Evolutionary conservation across 345 rosid species (phyloP), one percentile per base, ranked within the genome.

Genomic region (Pistacia vera): DNA sequence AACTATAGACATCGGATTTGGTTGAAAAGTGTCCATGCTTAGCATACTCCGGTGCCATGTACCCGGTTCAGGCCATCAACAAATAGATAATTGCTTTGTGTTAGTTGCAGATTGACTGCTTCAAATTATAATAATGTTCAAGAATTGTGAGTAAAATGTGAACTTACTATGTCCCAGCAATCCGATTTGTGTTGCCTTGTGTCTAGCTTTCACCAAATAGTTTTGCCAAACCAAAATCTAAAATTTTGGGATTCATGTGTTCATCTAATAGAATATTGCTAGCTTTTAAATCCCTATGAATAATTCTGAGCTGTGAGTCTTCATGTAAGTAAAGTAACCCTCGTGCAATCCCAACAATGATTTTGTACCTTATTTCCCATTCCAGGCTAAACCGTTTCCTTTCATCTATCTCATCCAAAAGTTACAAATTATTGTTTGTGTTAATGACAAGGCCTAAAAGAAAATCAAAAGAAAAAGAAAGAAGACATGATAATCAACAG

Each of bases 41-140:
- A 12, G 67, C 63, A 49, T 85, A 88, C 77, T 87, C 90, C 2
- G 85, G 89, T 69, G 88, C 89, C 88, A 87, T 89, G 67, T 85
- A 87, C 1, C 93, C 89, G 38, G 89, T 88, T 59, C 78, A 61
- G 25, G 41, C 59, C 68, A 70, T 20, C 20, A 66, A 59, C 0
- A 38, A 38, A 38, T 6, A 38, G 41, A 38, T 30, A 30, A 30
- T 2, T 30, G 33, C 33, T 38, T 38, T 2, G 8, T 38, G 41
- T 38, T 2, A 38, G 41, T 38, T 38, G 41, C 41, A 4, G 7
- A 4, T 38, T 38, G 41, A 38, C 7, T 38, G 41, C 41, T 38
- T 38, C 41, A 38, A 38, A 38, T 38, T 38, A 4, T 38, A 38
- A 17, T 56, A 16, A 18, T 56, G 60, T 55, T 63, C 44, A 44